phyloP scores from a whole-genome alignment of 495 filamentous ascomycete genomes.

The Daldinia decipiens region DNA sequence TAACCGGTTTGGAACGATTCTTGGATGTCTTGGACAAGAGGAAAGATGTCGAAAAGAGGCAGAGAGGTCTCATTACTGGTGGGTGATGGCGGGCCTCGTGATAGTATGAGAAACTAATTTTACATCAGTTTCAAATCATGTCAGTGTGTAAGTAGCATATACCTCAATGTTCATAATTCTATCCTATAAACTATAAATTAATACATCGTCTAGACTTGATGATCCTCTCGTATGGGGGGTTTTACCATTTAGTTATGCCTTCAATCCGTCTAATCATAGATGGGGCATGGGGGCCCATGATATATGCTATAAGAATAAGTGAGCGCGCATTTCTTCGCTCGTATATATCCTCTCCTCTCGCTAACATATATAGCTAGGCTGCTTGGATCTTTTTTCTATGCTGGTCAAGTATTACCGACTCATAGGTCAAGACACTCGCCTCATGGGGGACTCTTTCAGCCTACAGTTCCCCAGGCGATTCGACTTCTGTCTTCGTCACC shows the following conservation, averaged over 20 bases:
- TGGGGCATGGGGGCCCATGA: conserved; percentile 93
- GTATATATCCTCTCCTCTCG: background rate
- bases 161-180: conserved; percentile 3
- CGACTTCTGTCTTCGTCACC: conserved; percentile 75
- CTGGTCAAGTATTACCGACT: conserved; percentile 89
- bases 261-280: conserved; percentile 76
- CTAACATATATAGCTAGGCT: conserved; percentile 53
- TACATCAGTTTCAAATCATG: conserved; percentile 86
- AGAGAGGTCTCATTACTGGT: conserved; percentile 89
- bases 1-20: conserved; percentile 78
- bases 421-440: conserved; percentile 81
- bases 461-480: conserved; percentile 86
- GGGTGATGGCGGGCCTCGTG: conserved; percentile 42
- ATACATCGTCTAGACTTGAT: conserved; percentile 72
- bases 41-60: conserved; percentile 71
- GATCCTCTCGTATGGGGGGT: conserved; percentile 94
- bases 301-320: conserved; percentile 85
- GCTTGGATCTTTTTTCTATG: conserved; percentile 75
- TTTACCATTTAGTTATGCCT: conserved; percentile 75
- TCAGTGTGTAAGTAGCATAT: conserved; percentile 82
- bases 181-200: conserved; percentile 15
- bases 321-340: conserved; percentile 20
- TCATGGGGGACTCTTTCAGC: conserved; percentile 84
- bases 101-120: conserved; percentile 19
- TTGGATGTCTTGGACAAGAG: conserved; percentile 78